Percentiles rank a stretch among this genome's conserved stretches.
phyloP scores from a whole-genome alignment of 305 asterid species.

The Fraxinus paxiana region DNA sequence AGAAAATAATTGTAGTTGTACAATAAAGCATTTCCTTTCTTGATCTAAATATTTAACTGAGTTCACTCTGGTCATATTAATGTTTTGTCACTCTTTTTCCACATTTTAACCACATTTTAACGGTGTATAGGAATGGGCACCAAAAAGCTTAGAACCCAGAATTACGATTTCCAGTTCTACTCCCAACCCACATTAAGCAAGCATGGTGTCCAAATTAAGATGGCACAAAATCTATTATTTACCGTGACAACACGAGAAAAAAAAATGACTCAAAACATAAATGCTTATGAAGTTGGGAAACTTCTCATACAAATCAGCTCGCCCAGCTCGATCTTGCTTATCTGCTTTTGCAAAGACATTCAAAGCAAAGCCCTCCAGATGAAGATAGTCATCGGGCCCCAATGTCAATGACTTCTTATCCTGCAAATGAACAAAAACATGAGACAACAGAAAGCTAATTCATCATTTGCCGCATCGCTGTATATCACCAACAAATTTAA shows the following conservation, averaged over 20 bases:
- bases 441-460: not conserved
- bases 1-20: not conserved
- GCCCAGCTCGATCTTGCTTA: constrained; percentile 91
- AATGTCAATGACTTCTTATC: constrained; percentile 77
- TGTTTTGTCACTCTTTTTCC: not conserved
- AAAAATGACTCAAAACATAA: not conserved
- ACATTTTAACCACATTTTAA: not conserved
- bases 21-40: not conserved
- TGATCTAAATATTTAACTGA: not conserved
- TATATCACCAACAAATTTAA: not conserved
- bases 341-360: constrained; percentile 85
- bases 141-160: not conserved
- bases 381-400: constrained; percentile 77
- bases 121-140: not conserved
- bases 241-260: constrained; percentile 8
- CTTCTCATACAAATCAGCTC: constrained; percentile 70
- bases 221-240: not conserved
- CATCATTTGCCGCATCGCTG: not conserved
- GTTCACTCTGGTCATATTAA: not conserved
- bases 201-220: not conserved
- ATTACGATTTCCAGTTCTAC: not conserved
- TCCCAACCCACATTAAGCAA: constrained; percentile 12
- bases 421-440: constrained; percentile 33
- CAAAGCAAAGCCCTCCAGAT: constrained; percentile 86
- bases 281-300: constrained; percentile 15